These are phyloP conservation scores for sunflower (Helianthus annuus) DNA, from an alignment of 129 eudicot species.

Conservation along the genomic window DNA sequence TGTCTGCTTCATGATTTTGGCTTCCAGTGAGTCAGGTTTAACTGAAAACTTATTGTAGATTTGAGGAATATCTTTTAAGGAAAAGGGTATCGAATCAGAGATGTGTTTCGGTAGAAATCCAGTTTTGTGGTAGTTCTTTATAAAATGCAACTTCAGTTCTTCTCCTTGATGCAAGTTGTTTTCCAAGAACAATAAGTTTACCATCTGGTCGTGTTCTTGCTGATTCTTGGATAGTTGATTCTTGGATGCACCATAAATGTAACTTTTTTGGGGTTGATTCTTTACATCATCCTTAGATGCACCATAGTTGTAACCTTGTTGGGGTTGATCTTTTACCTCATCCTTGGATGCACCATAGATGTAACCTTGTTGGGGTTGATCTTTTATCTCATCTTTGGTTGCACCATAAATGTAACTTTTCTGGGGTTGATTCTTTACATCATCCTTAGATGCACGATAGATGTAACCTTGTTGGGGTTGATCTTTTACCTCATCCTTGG, in stretches of 20 bases:
- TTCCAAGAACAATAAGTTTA: not conserved
- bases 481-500: not conserved
- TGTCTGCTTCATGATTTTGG: conserved; percentile 2
- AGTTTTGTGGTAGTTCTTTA: not conserved
- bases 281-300: not conserved
- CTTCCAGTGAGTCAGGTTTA: not conserved
- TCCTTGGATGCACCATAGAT: not conserved
- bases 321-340: not conserved
- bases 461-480: not conserved
- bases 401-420: not conserved
- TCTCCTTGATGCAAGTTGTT: conserved; percentile 5
- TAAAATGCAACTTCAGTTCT: not conserved
- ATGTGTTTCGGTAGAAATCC: not conserved
- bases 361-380: not conserved
- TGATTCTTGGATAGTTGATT: not conserved
- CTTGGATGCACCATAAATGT: not conserved
- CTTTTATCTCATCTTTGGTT: not conserved
- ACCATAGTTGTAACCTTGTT: not conserved
- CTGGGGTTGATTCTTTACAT: not conserved
- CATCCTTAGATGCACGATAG: not conserved
- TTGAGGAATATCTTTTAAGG: not conserved
- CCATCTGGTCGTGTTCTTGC: not conserved
- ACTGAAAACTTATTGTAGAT: not conserved
- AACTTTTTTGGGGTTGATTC: not conserved
- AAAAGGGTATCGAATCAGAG: not conserved